A percentile compares a stretch with the other conserved stretches of the same genome.
phyloP scores from a whole-genome alignment of 768 basidiomycete genomes.

The Terana coerulea region DNA sequence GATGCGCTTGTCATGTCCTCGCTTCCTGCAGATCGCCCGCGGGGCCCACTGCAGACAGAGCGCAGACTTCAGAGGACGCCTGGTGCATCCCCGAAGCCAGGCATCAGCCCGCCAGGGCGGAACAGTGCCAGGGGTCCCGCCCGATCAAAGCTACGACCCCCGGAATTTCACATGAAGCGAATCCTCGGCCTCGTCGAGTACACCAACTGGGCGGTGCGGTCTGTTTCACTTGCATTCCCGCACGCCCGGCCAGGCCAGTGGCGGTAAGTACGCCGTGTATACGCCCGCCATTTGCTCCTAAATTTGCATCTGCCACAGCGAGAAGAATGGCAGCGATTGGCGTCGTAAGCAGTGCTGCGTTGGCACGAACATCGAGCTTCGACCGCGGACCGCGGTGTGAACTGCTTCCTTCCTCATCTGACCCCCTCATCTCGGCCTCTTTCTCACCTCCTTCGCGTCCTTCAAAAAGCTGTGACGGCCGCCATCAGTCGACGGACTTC shows the following conservation, averaged over 20 bases:
- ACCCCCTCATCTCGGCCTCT: slow-evolving; percentile 4
- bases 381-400: slow-evolving; percentile 4
- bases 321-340: too few relatives aligned
- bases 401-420: neutral
- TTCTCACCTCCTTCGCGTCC: slow-evolving; percentile 2
- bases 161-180: slow-evolving; percentile 12
- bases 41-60: neutral
- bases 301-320: too few relatives aligned
- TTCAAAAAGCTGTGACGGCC: neutral
- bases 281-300: too few relatives aligned
- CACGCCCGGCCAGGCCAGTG: too few relatives aligned
- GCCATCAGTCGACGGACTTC: neutral
- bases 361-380: too few relatives aligned
- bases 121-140: slow-evolving; percentile 5
- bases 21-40: neutral
- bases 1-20: too few relatives aligned
- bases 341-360: too few relatives aligned
- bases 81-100: neutral
- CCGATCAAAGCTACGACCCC: slow-evolving; percentile 5
- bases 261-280: too few relatives aligned
- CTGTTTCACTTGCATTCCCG: neutral
- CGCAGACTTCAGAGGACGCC: neutral
- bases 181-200: neutral
- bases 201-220: neutral
- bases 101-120: neutral